Percentiles rank a stretch among this genome's conserved stretches.
Conservation (phyloP, 306 rosid genomes). For the Pterocarpus macrocarpus region DNA sequence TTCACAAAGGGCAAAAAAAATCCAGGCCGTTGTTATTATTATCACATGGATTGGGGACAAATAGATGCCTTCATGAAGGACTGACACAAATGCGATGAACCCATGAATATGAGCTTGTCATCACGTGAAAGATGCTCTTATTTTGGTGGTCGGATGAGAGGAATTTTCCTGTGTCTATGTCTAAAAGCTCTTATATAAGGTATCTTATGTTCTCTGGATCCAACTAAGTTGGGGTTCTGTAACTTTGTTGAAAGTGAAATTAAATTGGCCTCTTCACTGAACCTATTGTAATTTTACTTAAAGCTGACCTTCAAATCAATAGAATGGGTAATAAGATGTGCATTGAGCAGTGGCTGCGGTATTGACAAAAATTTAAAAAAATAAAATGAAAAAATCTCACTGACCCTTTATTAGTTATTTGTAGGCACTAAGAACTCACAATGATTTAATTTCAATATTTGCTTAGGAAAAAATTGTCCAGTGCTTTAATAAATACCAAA, state of each 20-base stretch:
- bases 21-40: conserved; percentile 39
- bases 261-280: conserved; percentile 47
- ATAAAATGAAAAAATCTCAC: too few species aligned
- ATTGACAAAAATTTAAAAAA: background rate
- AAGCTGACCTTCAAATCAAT: too few species aligned
- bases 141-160: conserved; percentile 45
- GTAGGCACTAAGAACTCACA: background rate
- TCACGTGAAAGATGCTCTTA: conserved; percentile 82
- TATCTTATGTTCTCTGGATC: conserved; percentile 55
- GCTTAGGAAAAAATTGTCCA: background rate
- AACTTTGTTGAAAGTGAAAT: conserved; percentile 45
- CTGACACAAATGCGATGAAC: conserved; percentile 57
- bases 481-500: background rate
- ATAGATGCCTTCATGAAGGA: conserved; percentile 64
- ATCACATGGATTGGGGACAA: conserved; percentile 58
- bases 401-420: background rate
- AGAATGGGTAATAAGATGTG: too few species aligned
- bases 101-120: conserved; percentile 67
- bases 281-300: conserved; percentile 3
- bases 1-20: conserved; percentile 17
- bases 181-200: conserved; percentile 53
- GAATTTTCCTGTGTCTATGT: conserved; percentile 53
- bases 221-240: conserved; percentile 43
- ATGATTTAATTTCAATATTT: background rate
- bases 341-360: too few species aligned